phyloP scores from a whole-genome alignment of 2,329 filamentous ascomycete genomes.

The Pezicula carpinea region DNA sequence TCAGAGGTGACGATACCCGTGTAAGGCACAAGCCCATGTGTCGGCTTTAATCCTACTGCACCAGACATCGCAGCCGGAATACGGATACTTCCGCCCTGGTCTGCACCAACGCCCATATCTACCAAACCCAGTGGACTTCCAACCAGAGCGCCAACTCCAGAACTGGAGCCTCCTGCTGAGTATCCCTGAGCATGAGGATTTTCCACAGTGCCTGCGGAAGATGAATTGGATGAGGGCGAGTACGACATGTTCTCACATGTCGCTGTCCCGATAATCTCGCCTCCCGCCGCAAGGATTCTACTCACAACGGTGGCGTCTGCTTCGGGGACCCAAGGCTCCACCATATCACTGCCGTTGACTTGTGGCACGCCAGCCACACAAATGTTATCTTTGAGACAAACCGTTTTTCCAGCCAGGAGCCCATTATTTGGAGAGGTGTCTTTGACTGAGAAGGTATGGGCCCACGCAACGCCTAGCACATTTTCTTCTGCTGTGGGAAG shows the following conservation, averaged over 20 bases:
- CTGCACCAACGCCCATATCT: conserved; percentile 49
- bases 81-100: conserved; percentile 44
- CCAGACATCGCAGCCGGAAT: conserved; percentile 39
- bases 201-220: conserved; percentile 39
- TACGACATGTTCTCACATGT: conserved; percentile 50
- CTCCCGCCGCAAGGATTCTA: conserved; percentile 43
- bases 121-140: conserved; percentile 41
- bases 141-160: conserved; percentile 55
- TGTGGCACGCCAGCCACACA: conserved; percentile 48
- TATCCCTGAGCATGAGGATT: conserved; percentile 40
- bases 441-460: conserved; percentile 42
- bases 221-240: conserved; percentile 40
- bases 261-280: conserved; percentile 42
- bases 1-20: conserved; percentile 42
- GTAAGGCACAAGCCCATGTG: conserved; percentile 34
- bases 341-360: conserved; percentile 46
- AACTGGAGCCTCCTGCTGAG: conserved; percentile 55
- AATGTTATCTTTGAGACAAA: conserved; percentile 50
- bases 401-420: conserved; percentile 35
- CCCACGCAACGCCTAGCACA: conserved; percentile 44
- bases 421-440: conserved; percentile 21
- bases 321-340: conserved; percentile 42
- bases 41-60: conserved; percentile 43
- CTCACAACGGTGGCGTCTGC: conserved; percentile 49
- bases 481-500: conserved; percentile 37